These are phyloP conservation scores for Sechiopsis laciniata DNA, from an alignment of 306 rosid genomes.

Conservation along the genomic window DNA sequence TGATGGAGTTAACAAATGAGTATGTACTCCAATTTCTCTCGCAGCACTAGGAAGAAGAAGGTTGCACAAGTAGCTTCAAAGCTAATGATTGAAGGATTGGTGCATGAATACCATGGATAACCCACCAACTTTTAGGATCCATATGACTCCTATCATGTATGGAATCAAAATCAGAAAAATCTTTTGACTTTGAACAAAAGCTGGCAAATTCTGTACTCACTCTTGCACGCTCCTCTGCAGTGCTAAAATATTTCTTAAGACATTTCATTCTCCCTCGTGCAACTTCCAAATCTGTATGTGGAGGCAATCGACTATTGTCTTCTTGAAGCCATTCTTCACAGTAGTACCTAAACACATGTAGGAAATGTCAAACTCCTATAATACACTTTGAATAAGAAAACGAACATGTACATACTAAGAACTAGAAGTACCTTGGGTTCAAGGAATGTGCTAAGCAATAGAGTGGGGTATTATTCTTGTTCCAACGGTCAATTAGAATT, in stretches of 20 bases:
- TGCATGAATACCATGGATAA: neutral
- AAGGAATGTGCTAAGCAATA: neutral
- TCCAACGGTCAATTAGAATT: neutral
- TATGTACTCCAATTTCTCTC: neutral
- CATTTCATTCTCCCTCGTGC: neutral
- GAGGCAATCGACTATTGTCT: neutral
- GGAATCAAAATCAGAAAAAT: neutral
- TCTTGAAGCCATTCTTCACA: neutral
- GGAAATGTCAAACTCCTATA: neutral
- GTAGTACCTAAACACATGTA: neutral
- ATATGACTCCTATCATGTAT: neutral
- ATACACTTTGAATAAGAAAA: neutral
- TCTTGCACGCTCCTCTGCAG: neutral
- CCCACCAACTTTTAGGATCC: neutral
- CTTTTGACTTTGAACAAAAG: neutral
- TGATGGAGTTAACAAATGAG: neutral
- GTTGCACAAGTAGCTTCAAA: neutral
- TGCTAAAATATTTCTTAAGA: neutral
- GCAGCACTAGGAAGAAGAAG: neutral
- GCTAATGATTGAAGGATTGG: constrained; percentile 7
- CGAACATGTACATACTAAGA: neutral
- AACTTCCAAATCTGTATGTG: neutral
- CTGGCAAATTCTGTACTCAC: neutral
- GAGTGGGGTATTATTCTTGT: neutral
- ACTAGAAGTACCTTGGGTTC: neutral